Conservation (phyloP, 2,329 filamentous ascomycete species). For the Polytolypa hystricis region DNA sequence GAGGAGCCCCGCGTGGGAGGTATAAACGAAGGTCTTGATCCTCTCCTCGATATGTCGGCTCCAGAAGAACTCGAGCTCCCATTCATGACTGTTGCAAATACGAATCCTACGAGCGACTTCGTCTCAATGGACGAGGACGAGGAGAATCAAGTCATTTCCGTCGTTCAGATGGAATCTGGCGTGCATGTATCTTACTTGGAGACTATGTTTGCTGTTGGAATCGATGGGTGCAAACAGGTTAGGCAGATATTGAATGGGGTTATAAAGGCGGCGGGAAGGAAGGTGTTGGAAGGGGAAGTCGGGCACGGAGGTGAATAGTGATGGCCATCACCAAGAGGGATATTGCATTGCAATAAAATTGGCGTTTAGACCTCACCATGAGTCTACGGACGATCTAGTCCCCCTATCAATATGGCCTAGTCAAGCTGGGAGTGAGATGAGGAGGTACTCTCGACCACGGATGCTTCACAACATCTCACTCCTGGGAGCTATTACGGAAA, state of each 20-base stretch:
- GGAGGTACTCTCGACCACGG: too few species aligned
- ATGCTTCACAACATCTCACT: too few species aligned
- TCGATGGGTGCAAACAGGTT: slow-evolving; percentile 85
- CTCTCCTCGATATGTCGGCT: slow-evolving; percentile 33
- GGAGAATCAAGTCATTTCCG: slow-evolving; percentile 51
- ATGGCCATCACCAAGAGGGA: too few species aligned
- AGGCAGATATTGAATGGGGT: slow-evolving; percentile 69
- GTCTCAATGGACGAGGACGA: slow-evolving; percentile 52
- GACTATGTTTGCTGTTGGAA: slow-evolving; percentile 82
- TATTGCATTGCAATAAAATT: too few species aligned
- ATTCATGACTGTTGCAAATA: slow-evolving; percentile 72
- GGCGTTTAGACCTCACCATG: too few species aligned
- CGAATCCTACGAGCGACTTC: slow-evolving; percentile 23
- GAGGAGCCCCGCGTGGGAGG: slow-evolving; percentile 8
- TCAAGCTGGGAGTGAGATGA: too few species aligned
- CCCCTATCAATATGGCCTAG: too few species aligned
- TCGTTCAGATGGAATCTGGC: slow-evolving; percentile 75
- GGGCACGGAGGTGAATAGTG: too few species aligned
- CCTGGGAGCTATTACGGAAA: too few species aligned
- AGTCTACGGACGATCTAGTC: too few species aligned
- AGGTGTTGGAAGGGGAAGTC: slow-evolving; percentile 11
- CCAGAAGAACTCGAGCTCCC: slow-evolving; percentile 63
- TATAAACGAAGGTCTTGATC: slow-evolving; percentile 32
- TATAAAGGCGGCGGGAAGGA: slow-evolving; percentile 43
- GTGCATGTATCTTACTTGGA: slow-evolving; percentile 72